Evolutionary conservation across 495 filamentous ascomycete genomes (phyloP).

Genomic region (Aspergillus steynii): DNA sequence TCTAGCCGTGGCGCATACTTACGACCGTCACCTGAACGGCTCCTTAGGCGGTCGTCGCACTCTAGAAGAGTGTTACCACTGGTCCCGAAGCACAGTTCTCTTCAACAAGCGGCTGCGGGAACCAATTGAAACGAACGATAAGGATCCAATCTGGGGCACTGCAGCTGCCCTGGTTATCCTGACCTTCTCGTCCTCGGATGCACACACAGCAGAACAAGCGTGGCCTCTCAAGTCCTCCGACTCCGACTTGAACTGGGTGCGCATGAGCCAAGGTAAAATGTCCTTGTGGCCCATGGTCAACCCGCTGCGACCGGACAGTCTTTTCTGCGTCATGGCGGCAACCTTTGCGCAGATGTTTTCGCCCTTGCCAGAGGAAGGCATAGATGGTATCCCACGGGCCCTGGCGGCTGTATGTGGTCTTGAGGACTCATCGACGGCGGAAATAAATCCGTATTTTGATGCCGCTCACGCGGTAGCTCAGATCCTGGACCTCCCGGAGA

Average conservation of each 20-base stretch:
- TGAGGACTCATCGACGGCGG: conserved; percentile 30
- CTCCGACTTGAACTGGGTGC: conserved; percentile 44
- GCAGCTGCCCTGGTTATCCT: conserved; percentile 40
- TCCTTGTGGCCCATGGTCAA: conserved; percentile 40
- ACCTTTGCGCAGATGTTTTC: conserved; percentile 31
- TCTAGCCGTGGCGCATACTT: conserved; percentile 41
- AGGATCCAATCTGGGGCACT: conserved; percentile 48
- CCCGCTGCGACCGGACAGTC: conserved; percentile 42
- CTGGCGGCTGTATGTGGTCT: conserved; percentile 36
- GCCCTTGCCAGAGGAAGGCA: conserved; percentile 31
- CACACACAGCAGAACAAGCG: conserved; percentile 36
- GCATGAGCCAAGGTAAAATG: conserved; percentile 45
- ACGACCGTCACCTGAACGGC: conserved; percentile 44
- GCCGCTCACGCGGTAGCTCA: conserved; percentile 37
- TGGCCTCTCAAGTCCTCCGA: conserved; percentile 44
- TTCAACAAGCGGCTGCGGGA: conserved; percentile 35
- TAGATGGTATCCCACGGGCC: conserved; percentile 32
- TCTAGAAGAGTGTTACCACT: conserved; percentile 44
- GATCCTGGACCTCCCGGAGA: conserved; percentile 27
- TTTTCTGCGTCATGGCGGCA: conserved; percentile 38
- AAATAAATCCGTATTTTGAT: conserved; percentile 41
- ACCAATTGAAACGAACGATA: conserved; percentile 37
- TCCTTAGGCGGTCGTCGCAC: conserved; percentile 24
- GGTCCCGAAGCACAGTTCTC: conserved; percentile 39
- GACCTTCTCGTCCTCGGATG: conserved; percentile 39